Percentiles rank a stretch among this genome's conserved stretches.
Evolutionary conservation across 805 yeast species (phyloP).

Genomic region (Candida golubevii): DNA sequence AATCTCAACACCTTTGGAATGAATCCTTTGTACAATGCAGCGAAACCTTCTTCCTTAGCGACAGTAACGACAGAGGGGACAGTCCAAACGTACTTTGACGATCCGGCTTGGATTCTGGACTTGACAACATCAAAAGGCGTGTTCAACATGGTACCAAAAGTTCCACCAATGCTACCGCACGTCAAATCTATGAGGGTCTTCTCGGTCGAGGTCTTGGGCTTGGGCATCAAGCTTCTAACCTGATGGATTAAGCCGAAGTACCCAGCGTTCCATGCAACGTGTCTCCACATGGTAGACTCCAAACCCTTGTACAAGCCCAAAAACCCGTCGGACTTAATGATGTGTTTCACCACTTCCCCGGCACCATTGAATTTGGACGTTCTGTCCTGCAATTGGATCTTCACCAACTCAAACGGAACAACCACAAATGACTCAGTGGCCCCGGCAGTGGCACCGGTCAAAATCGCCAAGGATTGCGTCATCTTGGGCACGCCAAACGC

Average conservation of each 20-base stretch:
- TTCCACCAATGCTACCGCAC: constrained; percentile 96
- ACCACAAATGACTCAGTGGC: constrained; percentile 95
- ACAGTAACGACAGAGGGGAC: constrained; percentile 71
- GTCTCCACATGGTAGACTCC: constrained; percentile 98
- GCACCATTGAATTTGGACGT: constrained; percentile 79
- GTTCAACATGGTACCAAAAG: constrained; percentile 89
- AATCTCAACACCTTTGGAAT: constrained; percentile 93
- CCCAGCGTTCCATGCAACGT: constrained; percentile 95
- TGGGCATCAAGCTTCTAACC: constrained; percentile 73
- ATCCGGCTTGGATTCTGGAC: constrained; percentile 91
- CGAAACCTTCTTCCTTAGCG: constrained; percentile 85
- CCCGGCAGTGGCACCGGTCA: constrained; percentile 98
- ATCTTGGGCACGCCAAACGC: constrained; percentile 63
- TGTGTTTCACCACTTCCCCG: constrained; percentile 71
- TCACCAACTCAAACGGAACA: constrained; percentile 94
- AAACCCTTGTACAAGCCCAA: constrained; percentile 88
- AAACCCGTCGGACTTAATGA: constrained; percentile 70
- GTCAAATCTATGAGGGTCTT: constrained; percentile 82
- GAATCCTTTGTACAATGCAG: constrained; percentile 92
- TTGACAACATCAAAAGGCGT: constrained; percentile 98
- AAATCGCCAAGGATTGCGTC: constrained; percentile 78
- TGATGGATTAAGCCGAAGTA: constrained; percentile 94
- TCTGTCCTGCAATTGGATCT: constrained; percentile 90
- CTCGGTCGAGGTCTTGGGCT: constrained; percentile 63
- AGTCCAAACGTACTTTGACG: constrained; percentile 90